These are phyloP conservation scores for Cordyceps cateniannulata DNA, from an alignment of 2,329 filamentous ascomycete genomes.

Conservation along the genomic window DNA sequence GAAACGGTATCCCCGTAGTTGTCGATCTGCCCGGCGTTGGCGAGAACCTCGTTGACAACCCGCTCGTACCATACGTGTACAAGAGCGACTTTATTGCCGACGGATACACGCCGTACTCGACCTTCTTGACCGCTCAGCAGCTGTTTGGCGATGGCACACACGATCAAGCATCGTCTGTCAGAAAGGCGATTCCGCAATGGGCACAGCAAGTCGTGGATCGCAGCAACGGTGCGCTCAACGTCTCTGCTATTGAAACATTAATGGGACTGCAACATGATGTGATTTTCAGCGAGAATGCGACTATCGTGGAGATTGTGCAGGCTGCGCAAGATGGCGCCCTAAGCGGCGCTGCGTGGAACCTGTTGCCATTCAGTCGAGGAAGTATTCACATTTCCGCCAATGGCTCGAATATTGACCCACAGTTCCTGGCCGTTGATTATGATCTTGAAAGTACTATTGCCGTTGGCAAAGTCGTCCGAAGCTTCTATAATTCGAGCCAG, in stretches of 20 bases:
- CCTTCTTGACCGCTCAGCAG: constrained; percentile 28
- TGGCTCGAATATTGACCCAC: constrained; percentile 29
- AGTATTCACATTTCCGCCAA: constrained; percentile 31
- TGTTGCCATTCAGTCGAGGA: constrained; percentile 34
- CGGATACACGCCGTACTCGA: constrained; percentile 26
- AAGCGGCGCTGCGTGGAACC: constrained; percentile 30
- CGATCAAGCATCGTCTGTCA: constrained; percentile 20
- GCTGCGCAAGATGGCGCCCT: constrained; percentile 23
- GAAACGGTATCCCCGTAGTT: constrained; percentile 35
- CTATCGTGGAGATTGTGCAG: constrained; percentile 41
- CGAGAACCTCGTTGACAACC: constrained; percentile 46
- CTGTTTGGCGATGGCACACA: constrained; percentile 25
- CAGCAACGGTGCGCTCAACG: constrained; percentile 22
- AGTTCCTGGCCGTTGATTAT: constrained; percentile 29
- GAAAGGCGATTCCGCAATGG: constrained; percentile 23
- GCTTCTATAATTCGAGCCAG: constrained; percentile 26
- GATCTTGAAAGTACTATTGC: constrained; percentile 26
- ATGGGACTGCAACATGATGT: constrained; percentile 40
- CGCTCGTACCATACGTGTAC: constrained; percentile 26
- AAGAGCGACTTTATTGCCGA: constrained; percentile 16
- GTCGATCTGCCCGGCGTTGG: constrained; percentile 45
- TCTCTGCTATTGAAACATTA: constrained; percentile 30
- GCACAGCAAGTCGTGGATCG: constrained; percentile 22
- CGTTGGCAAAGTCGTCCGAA: constrained; percentile 23
- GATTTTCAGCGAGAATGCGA: constrained; percentile 38